phyloP scores from a whole-genome alignment of 2,329 filamentous ascomycete species.

The Aspergillus chevalieri region DNA sequence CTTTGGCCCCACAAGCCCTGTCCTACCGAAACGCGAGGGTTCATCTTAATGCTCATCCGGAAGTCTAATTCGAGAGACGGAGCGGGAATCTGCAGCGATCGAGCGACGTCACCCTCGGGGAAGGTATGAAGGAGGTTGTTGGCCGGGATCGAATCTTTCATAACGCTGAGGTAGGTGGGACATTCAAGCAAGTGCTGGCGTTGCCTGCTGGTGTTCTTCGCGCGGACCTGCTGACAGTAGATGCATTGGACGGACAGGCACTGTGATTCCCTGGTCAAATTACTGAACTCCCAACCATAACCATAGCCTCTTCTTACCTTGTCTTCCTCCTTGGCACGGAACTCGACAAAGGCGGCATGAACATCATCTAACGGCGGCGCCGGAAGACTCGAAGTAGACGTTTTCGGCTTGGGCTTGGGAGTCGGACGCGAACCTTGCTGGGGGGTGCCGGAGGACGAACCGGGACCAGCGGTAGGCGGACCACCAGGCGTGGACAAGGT shows the following conservation, averaged over 20 bases:
- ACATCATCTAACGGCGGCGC: slow-evolving; percentile 45
- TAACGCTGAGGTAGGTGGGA: slow-evolving; percentile 45
- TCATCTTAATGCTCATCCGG: slow-evolving; percentile 49
- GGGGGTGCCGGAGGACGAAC: slow-evolving; percentile 23
- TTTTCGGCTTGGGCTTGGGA: slow-evolving; percentile 34
- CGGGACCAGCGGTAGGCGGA: slow-evolving; percentile 22
- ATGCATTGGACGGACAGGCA: slow-evolving; percentile 47
- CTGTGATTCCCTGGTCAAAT: slow-evolving; percentile 17
- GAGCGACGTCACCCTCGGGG: slow-evolving; percentile 44
- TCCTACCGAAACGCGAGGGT: slow-evolving; percentile 45
- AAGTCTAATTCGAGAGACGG: slow-evolving; percentile 48
- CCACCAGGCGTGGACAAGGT: slow-evolving; percentile 33
- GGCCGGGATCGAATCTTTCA: slow-evolving; percentile 48
- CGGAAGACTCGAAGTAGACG: slow-evolving; percentile 36
- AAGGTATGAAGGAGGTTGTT: slow-evolving; percentile 48
- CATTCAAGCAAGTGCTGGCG: slow-evolving; percentile 46
- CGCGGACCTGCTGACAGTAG: slow-evolving; percentile 46
- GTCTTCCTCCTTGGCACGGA: slow-evolving; percentile 43
- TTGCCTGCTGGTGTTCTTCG: slow-evolving; percentile 47
- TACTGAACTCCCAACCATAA: not conserved
- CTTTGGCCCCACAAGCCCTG: slow-evolving; percentile 44
- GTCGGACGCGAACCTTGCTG: slow-evolving; percentile 31
- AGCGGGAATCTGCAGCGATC: slow-evolving; percentile 42
- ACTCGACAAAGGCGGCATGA: slow-evolving; percentile 45
- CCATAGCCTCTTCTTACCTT: slow-evolving; percentile 26